These are phyloP conservation scores for Neofusicoccum parvum DNA, from an alignment of 2,329 filamentous ascomycete species.

Conservation along the genomic window DNA sequence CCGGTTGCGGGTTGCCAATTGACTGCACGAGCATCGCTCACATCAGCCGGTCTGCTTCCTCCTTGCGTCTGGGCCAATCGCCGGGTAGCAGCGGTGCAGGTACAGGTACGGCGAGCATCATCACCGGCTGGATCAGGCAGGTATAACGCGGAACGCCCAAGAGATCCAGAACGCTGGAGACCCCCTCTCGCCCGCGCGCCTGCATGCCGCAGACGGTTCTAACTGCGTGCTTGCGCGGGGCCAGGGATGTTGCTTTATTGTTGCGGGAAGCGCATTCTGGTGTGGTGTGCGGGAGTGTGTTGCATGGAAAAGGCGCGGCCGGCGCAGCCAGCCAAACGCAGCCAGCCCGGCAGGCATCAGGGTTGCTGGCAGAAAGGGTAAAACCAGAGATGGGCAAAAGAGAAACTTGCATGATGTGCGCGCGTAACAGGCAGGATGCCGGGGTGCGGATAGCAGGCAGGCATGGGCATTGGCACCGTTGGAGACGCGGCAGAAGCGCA, in stretches of 20 bases:
- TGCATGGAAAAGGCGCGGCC: background rate
- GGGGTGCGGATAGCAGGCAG: background rate
- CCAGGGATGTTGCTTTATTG: conserved; percentile 7
- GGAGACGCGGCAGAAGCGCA: background rate
- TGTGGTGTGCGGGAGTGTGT: background rate
- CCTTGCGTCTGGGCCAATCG: background rate
- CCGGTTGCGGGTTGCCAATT: background rate
- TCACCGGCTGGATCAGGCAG: conserved; percentile 2
- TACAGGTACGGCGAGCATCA: background rate
- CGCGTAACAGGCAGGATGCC: background rate
- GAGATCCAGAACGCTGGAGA: conserved; percentile 6
- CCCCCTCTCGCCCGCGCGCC: background rate
- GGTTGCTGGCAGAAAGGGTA: conserved; percentile 2
- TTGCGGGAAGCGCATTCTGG: background rate
- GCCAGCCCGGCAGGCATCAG: background rate
- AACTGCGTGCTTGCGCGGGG: background rate
- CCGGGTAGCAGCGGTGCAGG: background rate
- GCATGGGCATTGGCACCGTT: background rate
- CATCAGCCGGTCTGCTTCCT: background rate
- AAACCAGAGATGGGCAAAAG: background rate
- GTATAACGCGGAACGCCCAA: background rate
- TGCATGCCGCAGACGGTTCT: background rate
- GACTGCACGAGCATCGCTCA: background rate
- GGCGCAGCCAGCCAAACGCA: background rate
- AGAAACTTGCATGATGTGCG: background rate